A percentile compares a stretch with the other conserved stretches of the same genome.
phyloP scores from a whole-genome alignment of 2,329 filamentous ascomycete genomes.

The Ceratocystis smalleyi region DNA sequence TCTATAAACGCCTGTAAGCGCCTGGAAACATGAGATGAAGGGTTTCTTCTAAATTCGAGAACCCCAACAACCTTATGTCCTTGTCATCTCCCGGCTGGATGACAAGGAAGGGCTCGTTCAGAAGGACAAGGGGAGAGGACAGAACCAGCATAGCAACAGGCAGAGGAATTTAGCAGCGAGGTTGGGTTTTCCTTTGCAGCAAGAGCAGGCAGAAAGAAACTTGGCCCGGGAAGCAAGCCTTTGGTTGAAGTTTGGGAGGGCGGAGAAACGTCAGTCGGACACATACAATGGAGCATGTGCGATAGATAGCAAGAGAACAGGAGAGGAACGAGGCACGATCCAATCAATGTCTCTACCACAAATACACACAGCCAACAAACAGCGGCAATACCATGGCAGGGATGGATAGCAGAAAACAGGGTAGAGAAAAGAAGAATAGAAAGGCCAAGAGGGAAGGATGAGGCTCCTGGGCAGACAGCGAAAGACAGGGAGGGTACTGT shows the following conservation, averaged over 20 bases:
- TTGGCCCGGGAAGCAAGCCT: no score
- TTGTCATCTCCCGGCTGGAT: no score
- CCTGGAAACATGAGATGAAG: constrained; percentile 5
- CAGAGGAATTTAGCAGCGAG: neutral
- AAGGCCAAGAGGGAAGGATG: neutral
- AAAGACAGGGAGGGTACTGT: neutral
- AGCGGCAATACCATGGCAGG: neutral
- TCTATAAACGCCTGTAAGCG: neutral
- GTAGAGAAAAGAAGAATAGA: neutral
- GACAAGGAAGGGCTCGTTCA: neutral
- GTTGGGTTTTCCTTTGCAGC: neutral
- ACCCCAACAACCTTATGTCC: neutral
- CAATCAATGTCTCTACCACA: no score
- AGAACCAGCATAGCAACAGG: neutral
- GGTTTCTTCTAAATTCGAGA: neutral
- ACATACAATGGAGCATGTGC: no score
- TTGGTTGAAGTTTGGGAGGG: no score
- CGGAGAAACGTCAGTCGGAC: no score
- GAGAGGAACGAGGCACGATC: constrained; percentile 13
- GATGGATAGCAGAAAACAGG: constrained; percentile 9
- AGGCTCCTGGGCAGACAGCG: neutral
- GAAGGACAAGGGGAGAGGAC: no score
- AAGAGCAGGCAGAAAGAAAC: no score
- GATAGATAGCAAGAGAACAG: no score
- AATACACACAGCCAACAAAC: neutral